phyloP scores from a whole-genome alignment of 163 green algal genomes.

The Volvox carteri region DNA sequence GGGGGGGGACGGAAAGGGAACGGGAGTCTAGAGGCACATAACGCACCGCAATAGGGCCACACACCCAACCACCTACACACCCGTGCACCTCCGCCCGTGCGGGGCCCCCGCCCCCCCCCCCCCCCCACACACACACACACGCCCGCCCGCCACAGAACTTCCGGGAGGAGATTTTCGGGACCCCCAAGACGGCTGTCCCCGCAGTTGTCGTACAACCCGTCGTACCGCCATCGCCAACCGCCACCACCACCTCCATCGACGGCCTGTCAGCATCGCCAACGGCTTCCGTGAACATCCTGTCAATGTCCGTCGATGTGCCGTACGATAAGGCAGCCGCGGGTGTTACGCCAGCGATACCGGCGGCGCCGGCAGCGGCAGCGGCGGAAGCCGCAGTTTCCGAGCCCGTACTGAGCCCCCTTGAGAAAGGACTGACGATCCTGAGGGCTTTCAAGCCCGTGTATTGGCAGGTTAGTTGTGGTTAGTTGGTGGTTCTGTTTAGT shows the following conservation, averaged over 20 bases:
- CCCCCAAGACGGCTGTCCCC: background rate
- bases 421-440: constrained; percentile 71
- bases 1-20: no score
- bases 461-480: constrained; percentile 83
- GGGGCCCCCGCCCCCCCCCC: no score
- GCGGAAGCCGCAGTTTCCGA: background rate
- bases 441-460: constrained; percentile 83
- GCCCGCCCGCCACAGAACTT: constrained; percentile 49
- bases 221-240: background rate
- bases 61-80: no score
- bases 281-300: background rate
- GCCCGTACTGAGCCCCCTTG: constrained; percentile 35
- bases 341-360: background rate
- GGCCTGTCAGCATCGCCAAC: no score
- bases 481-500: no score
- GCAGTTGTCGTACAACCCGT: background rate
- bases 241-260: background rate
- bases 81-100: no score
- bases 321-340: background rate
- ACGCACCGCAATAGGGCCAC: no score
- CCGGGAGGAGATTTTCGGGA: constrained; percentile 55
- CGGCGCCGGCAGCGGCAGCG: background rate
- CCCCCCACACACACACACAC: constrained; percentile 7
- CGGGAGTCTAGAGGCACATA: no score
- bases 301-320: constrained; percentile 37